Percentiles rank a stretch among this genome's conserved stretches.
phyloP scores from a whole-genome alignment of 73 alveolate species.

The Paramecium tetraurelia region DNA sequence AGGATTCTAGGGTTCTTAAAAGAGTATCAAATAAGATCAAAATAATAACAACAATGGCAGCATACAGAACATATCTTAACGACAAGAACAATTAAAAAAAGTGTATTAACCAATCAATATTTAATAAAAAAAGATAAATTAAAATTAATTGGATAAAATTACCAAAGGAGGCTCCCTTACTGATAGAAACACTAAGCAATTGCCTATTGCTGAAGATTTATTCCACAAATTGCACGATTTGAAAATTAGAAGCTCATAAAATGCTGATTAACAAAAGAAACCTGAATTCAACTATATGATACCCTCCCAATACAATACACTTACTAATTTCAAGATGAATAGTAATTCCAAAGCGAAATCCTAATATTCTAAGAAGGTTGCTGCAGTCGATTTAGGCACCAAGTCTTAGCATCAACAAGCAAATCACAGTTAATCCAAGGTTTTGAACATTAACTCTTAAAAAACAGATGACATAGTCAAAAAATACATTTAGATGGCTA shows the following conservation, averaged over 20 bases:
- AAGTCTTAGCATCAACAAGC: not conserved
- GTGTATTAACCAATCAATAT: not conserved
- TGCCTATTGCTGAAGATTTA: constrained; percentile 32
- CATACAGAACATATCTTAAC: not conserved
- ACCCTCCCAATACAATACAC: constrained; percentile 14
- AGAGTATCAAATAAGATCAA: not conserved
- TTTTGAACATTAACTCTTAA: not conserved
- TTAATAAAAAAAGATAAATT: not conserved
- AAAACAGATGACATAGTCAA: constrained; percentile 43
- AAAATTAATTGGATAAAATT: constrained; percentile 20
- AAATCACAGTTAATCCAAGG: constrained; percentile 18
- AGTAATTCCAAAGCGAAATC: not conserved
- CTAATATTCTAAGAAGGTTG: not conserved
- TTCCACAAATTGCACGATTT: not conserved
- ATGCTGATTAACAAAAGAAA: not conserved
- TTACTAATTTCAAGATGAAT: not conserved
- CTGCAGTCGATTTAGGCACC: not conserved
- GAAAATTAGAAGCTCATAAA: not conserved
- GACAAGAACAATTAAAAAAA: not conserved
- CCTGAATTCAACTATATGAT: constrained; percentile 34
- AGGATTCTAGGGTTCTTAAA: constrained; percentile 19
- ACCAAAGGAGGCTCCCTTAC: constrained; percentile 44
- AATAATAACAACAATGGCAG: not conserved
- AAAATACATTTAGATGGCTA: constrained; percentile 26
- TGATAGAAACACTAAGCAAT: not conserved